phyloP scores from a whole-genome alignment of 2,329 filamentous ascomycete species.

The Aspergillus melleus region DNA sequence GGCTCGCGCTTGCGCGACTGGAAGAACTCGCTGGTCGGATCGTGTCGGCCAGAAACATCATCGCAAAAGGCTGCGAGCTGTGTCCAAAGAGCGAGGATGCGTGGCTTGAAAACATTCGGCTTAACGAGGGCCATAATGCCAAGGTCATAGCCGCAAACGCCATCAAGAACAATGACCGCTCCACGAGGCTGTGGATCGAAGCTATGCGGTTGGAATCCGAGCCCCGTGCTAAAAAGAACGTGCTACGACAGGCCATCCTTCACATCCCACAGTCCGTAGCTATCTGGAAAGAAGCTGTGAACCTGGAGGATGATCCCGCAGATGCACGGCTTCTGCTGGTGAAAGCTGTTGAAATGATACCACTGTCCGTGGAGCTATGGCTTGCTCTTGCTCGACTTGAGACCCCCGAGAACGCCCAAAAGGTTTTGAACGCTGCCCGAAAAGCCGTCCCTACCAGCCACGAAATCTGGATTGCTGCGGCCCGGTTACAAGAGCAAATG shows the following conservation, averaged over 20 bases:
- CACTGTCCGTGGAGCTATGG: slow-evolving; percentile 91
- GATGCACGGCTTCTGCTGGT: slow-evolving; percentile 87
- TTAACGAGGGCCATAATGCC: slow-evolving; percentile 89
- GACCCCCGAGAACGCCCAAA: slow-evolving; percentile 85
- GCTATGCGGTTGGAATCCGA: slow-evolving; percentile 91
- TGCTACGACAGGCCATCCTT: slow-evolving; percentile 86
- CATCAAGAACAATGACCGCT: slow-evolving; percentile 86
- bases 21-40: slow-evolving; percentile 92
- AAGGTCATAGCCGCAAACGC: slow-evolving; percentile 94
- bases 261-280: slow-evolving; percentile 92
- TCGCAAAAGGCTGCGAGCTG: slow-evolving; percentile 82
- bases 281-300: slow-evolving; percentile 98
- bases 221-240: slow-evolving; percentile 81
- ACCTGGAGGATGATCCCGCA: slow-evolving; percentile 84
- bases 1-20: slow-evolving; percentile 89
- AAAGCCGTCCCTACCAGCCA: slow-evolving; percentile 91
- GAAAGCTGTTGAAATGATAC: slow-evolving; percentile 94
- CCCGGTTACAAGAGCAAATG: slow-evolving; percentile 84
- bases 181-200: slow-evolving; percentile 88
- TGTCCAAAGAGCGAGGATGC: slow-evolving; percentile 93
- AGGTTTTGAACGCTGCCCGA: slow-evolving; percentile 91
- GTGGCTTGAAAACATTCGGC: slow-evolving; percentile 92
- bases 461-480: slow-evolving; percentile 96
- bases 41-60: slow-evolving; percentile 83
- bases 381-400: slow-evolving; percentile 88